Conservation (phyloP, 331 rosid species). For the Malus hybrid region DNA sequence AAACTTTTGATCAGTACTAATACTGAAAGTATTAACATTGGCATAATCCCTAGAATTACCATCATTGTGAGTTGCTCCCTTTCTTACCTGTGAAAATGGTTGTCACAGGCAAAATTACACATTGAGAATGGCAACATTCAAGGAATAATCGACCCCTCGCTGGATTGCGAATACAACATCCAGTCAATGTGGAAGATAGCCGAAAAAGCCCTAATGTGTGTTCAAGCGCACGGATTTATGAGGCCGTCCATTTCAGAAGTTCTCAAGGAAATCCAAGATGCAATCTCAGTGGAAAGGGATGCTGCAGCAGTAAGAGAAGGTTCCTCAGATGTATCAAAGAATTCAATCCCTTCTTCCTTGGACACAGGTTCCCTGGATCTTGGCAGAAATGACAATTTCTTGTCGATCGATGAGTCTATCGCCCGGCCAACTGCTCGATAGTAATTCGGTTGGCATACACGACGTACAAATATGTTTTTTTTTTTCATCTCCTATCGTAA, state of each 20-base stretch:
- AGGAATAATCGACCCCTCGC: constrained; percentile 76
- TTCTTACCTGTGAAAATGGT: neutral
- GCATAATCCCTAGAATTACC: neutral
- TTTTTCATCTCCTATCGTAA: neutral
- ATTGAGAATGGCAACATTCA: constrained; percentile 93
- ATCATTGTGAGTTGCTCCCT: neutral
- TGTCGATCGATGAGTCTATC: constrained; percentile 43
- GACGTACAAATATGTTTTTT: neutral
- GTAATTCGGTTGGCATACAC: neutral
- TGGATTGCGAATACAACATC: constrained; percentile 57
- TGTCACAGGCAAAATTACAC: constrained; percentile 67
- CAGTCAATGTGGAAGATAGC: constrained; percentile 99
- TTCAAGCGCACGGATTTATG: constrained; percentile 76
- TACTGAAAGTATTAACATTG: too few species aligned
- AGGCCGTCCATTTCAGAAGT: constrained; percentile 92
- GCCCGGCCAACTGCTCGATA: constrained; percentile 46
- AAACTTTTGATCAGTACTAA: neutral
- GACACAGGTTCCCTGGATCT: constrained; percentile 31
- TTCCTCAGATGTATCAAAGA: constrained; percentile 34
- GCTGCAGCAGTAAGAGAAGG: constrained; percentile 32
- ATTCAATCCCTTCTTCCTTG: constrained; percentile 37
- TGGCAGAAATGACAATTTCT: constrained; percentile 29
- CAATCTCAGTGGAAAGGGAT: constrained; percentile 68
- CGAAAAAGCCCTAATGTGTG: constrained; percentile 95
- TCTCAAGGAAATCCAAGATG: constrained; percentile 92